Base-by-base conservation (phyloP, 805 yeast genomes). In the Ogataea trehalophila region DNA sequence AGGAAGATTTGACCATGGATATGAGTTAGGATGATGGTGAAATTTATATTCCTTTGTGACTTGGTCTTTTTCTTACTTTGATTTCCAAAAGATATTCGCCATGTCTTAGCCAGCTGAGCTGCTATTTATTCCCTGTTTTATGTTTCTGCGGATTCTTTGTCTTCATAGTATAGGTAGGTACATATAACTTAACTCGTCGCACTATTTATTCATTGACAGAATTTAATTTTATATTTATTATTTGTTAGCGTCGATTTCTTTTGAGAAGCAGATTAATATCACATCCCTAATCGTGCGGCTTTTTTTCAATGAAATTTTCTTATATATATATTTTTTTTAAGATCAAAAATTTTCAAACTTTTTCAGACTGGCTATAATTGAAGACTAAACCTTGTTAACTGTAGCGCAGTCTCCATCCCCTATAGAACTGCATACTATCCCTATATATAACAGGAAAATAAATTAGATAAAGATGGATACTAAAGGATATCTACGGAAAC, bases 401-500 rank as follows among this genome's bases (percentile, higher is more conserved):
- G 11, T 26, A 26, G 31, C 31, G 4, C 31, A 26, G 31, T 11
- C 9, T 26, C 13, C 2, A 4, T 9, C 13, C 8, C 29, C 31
- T 15, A n/a, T 31, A 11, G 1, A 15, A n/a, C n/a, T 15, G 8
- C 36, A 15, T 11, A 33, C 36, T 15, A 14, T 33, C 9, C 16
- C 2, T 17, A 35, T 6, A 8, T 18, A 15, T 14, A 14, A 33
- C 14, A 40, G 43, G 13, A 31, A 11, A 7, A 31, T 2, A 16
- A 20, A 6, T 4, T 14, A 37, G 22, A 42, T 16, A n/a, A 26
- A 26, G 9, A 90, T 91, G 96, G 81, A 94, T 65, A 81, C 95
- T 37, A 76, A 75, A 45, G 76, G 68, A 45, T 94, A 92, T 62
- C 68, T 92, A 53, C 71, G 76, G 59, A 79, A 86, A 1, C 89